Conservation (phyloP, 192 early-diverging fungal species). For the Coemansia furcata region DNA sequence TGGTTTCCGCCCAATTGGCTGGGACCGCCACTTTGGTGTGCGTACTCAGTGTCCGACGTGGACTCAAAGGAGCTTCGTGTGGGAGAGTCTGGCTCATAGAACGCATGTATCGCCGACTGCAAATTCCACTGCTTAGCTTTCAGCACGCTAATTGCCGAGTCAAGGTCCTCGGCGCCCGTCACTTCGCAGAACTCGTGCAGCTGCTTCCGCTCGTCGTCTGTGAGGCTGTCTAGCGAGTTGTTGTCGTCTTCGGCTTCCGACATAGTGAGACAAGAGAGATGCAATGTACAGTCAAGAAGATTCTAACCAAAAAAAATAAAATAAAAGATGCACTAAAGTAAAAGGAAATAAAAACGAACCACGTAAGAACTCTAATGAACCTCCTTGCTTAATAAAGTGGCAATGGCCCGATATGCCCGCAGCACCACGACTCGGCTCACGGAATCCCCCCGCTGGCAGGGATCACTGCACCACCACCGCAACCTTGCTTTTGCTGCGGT, state of each 20-base stretch:
- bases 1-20: background rate
- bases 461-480: background rate
- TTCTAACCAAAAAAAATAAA: background rate
- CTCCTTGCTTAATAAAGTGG: background rate
- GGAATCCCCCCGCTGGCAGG: background rate
- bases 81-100: slow-evolving; percentile 24
- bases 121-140: slow-evolving; percentile 31
- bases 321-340: background rate
- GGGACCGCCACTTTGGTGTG: background rate
- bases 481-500: background rate
- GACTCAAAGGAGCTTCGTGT: background rate
- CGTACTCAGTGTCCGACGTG: background rate
- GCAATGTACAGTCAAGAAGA: background rate
- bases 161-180: slow-evolving; percentile 23
- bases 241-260: background rate
- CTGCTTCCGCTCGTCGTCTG: slow-evolving; percentile 20
- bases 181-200: slow-evolving; percentile 36
- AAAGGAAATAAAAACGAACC: background rate
- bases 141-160: slow-evolving; percentile 20
- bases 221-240: slow-evolving; percentile 23
- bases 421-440: background rate
- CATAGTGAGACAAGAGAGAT: background rate
- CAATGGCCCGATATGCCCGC: background rate
- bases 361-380: no score
- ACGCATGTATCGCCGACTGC: slow-evolving; percentile 29